A percentile compares a stretch with the other conserved stretches of the same genome.
Evolutionary conservation across 129 eudicot genomes (phyloP).

Genomic region (Erigeron canadensis): DNA sequence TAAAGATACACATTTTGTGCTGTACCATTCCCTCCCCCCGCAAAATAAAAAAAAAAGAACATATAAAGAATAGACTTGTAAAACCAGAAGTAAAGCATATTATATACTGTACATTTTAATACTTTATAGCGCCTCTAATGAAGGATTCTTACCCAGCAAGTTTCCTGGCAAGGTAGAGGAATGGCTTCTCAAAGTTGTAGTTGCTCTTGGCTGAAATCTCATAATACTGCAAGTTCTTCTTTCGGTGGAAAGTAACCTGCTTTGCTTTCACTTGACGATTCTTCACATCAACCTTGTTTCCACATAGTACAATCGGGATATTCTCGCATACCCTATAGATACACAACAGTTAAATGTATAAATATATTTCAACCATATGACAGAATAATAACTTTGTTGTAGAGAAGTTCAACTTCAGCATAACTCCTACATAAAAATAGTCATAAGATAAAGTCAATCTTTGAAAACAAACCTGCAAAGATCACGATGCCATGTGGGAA

Average conservation of each 20-base stretch:
- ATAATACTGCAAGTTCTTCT: conserved; percentile 77
- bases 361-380: not conserved
- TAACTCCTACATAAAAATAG: not conserved
- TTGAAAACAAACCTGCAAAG: conserved; percentile 42
- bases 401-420: not conserved
- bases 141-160: conserved; percentile 58
- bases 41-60: conserved; percentile 19
- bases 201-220: conserved; percentile 88
- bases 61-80: too few relatives aligned
- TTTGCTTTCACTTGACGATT: conserved; percentile 74
- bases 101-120: too few relatives aligned
- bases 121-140: not conserved
- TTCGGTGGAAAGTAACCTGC: conserved; percentile 77
- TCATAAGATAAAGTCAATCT: not conserved
- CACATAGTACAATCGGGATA: conserved; percentile 53
- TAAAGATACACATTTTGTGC: not conserved
- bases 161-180: conserved; percentile 71
- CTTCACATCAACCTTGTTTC: conserved; percentile 81
- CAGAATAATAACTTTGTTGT: not conserved
- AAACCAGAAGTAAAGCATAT: too few relatives aligned
- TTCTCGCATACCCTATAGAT: conserved; percentile 53
- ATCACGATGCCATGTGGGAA: conserved; percentile 59
- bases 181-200: conserved; percentile 88
- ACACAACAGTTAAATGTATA: not conserved
- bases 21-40: not conserved